These are phyloP conservation scores for Puccinellia tenuiflora DNA, from an alignment of 176 grass and related monocot species.

Conservation along the genomic window DNA sequence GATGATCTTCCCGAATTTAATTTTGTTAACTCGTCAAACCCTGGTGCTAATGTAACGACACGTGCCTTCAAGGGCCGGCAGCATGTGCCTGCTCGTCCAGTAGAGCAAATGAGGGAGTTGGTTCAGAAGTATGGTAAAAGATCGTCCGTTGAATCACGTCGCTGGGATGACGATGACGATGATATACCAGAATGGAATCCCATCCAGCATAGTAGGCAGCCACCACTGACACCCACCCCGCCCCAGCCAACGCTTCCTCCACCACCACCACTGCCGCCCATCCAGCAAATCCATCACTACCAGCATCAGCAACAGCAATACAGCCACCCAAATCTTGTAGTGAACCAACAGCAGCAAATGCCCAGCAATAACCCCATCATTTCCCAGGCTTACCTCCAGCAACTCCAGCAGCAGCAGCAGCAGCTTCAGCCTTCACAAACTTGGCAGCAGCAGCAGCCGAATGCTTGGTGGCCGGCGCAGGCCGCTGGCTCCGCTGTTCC, in stretches of 20 bases:
- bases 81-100: constrained; percentile 42
- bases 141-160: constrained; percentile 28
- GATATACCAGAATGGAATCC: constrained; percentile 95
- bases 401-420: constrained; percentile 21
- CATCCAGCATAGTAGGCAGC: constrained; percentile 25
- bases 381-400: constrained; percentile 24
- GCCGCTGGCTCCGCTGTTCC: not conserved
- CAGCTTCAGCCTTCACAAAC: constrained; percentile 31
- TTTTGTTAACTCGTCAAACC: constrained; percentile 49
- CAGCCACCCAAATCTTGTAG: not conserved
- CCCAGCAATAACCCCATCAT: not conserved
- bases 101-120: constrained; percentile 55
- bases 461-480: constrained; percentile 31
- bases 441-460: constrained; percentile 11
- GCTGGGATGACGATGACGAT: constrained; percentile 49
- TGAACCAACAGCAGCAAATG: not conserved
- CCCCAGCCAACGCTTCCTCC: constrained; percentile 21
- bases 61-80: constrained; percentile 38
- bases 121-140: constrained; percentile 68
- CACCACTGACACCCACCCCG: not conserved
- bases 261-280: constrained; percentile 16
- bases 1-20: constrained; percentile 66
- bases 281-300: constrained; percentile 30
- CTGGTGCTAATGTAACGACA: constrained; percentile 47
- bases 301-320: constrained; percentile 29